A percentile compares a stretch with the other conserved stretches of the same genome.
Evolutionary conservation across 1,284 basidiomycete species (phyloP).

Genomic region (Cutaneotrichosporon cavernicola): DNA sequence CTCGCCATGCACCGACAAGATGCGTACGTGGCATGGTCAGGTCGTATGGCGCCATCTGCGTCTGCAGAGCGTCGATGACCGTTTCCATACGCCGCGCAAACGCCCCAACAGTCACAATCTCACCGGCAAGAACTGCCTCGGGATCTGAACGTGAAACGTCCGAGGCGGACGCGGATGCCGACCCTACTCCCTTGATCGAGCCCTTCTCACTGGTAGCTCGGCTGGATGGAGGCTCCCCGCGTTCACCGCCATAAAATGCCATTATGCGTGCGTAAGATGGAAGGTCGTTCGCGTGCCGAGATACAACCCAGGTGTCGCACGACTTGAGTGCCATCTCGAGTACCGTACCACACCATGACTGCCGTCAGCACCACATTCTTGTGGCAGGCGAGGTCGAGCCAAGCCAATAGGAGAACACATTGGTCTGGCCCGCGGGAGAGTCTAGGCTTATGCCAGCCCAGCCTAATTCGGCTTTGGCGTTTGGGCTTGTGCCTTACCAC

Average conservation of each 20-base stretch:
- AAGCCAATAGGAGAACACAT: not conserved
- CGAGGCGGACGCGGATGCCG: not conserved
- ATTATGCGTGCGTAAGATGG: not conserved
- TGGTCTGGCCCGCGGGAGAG: not conserved
- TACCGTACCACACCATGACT: constrained; percentile 1
- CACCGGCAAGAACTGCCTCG: not conserved
- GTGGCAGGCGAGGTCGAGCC: not conserved
- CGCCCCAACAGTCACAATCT: not conserved
- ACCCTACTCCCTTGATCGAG: not conserved
- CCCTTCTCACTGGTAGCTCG: not conserved
- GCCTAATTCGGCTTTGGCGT: not conserved
- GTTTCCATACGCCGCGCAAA: not conserved
- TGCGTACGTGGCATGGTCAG: not conserved
- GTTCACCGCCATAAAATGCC: constrained; percentile 2
- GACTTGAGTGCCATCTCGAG: constrained; percentile 6
- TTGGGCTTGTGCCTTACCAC: not conserved
- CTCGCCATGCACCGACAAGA: not conserved
- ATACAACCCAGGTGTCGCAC: not conserved
- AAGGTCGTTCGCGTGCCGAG: not conserved
- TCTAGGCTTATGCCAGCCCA: not conserved
- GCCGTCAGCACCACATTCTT: not conserved
- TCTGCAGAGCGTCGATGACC: not conserved
- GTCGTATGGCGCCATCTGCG: not conserved
- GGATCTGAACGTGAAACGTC: not conserved
- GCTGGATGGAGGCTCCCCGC: not conserved